These are phyloP conservation scores for Polygonum aviculare DNA, from an alignment of 148 eudicot species.

Conservation along the genomic window DNA sequence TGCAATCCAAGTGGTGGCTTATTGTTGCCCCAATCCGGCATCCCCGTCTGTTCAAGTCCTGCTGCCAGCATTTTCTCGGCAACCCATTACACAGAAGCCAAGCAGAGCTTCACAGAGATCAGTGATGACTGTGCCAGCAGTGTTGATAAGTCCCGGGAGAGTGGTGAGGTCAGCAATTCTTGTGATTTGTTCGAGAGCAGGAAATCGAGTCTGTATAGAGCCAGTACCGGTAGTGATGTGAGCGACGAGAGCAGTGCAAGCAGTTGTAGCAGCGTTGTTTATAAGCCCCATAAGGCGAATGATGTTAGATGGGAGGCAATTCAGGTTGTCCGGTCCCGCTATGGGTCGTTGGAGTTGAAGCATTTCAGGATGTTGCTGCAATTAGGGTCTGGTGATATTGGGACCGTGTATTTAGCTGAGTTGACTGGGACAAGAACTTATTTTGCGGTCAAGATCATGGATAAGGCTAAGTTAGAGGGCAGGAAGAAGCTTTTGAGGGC, in stretches of 20 bases:
- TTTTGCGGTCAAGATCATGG: slow-evolving; percentile 93
- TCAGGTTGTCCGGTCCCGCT: slow-evolving; percentile 46
- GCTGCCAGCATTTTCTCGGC: slow-evolving; percentile 59
- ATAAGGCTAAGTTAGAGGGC: slow-evolving; percentile 60
- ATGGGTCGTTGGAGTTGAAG: slow-evolving; percentile 50
- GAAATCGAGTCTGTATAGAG: slow-evolving; percentile 62
- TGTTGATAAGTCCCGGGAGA: slow-evolving; percentile 43
- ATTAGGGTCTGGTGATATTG: slow-evolving; percentile 87
- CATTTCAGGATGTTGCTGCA: slow-evolving; percentile 64
- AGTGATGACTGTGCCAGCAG: slow-evolving; percentile 65
- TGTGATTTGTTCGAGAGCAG: slow-evolving; percentile 55
- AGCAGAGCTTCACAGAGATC: slow-evolving; percentile 72
- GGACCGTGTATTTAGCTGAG: slow-evolving; percentile 72
- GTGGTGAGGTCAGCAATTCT: slow-evolving; percentile 33
- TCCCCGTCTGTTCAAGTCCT: slow-evolving; percentile 52
- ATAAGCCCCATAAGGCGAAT: slow-evolving; percentile 82
- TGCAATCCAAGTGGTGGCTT: slow-evolving; percentile 21
- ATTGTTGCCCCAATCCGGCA: slow-evolving; percentile 13
- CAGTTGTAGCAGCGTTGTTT: slow-evolving; percentile 46
- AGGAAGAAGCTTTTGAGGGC: slow-evolving; percentile 81
- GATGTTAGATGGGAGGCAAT: slow-evolving; percentile 89
- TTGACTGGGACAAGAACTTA: slow-evolving; percentile 61
- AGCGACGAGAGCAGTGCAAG: slow-evolving; percentile 90
- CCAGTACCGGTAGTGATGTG: slow-evolving; percentile 70
- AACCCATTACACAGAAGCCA: slow-evolving; percentile 62